Conservation (phyloP, 768 basidiomycete genomes). For the Chalciporus pseudorubinellus region DNA sequence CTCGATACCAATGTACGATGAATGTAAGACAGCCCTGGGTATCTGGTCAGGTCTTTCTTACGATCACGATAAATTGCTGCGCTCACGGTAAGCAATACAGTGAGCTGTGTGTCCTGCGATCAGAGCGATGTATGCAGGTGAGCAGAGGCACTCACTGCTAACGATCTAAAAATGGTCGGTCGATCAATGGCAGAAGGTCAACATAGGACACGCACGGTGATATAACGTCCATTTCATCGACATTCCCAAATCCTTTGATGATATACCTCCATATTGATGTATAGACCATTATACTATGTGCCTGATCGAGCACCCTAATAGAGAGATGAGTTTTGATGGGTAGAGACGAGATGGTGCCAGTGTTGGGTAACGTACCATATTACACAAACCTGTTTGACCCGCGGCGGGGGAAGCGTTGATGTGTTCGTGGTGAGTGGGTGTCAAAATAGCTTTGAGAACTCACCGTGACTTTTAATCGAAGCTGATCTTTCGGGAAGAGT, state of each 20-base stretch:
- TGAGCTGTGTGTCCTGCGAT: constrained; percentile 16
- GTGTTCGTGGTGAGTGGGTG: neutral
- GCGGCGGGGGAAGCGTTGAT: neutral
- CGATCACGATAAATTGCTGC: neutral
- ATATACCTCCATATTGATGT: constrained; percentile 43
- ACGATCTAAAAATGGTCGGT: constrained; percentile 11
- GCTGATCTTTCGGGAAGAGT: constrained; percentile 26
- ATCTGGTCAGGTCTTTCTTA: neutral
- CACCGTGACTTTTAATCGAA: constrained; percentile 22
- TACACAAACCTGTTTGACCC: constrained; percentile 19
- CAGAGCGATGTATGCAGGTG: neutral
- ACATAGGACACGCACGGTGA: constrained; percentile 37
- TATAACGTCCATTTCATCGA: constrained; percentile 38
- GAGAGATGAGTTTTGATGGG: neutral
- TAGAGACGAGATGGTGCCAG: neutral
- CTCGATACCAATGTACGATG: constrained; percentile 47
- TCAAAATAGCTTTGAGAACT: neutral
- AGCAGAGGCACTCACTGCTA: constrained; percentile 19
- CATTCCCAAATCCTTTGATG: constrained; percentile 42
- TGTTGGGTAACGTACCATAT: neutral
- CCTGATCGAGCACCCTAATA: constrained; percentile 35
- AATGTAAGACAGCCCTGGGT: constrained; percentile 47
- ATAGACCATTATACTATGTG: constrained; percentile 42
- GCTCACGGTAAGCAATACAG: constrained; percentile 32
- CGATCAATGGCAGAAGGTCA: neutral